Conservation (phyloP, 139 green algal genomes). For the Pleodorina starrii region DNA sequence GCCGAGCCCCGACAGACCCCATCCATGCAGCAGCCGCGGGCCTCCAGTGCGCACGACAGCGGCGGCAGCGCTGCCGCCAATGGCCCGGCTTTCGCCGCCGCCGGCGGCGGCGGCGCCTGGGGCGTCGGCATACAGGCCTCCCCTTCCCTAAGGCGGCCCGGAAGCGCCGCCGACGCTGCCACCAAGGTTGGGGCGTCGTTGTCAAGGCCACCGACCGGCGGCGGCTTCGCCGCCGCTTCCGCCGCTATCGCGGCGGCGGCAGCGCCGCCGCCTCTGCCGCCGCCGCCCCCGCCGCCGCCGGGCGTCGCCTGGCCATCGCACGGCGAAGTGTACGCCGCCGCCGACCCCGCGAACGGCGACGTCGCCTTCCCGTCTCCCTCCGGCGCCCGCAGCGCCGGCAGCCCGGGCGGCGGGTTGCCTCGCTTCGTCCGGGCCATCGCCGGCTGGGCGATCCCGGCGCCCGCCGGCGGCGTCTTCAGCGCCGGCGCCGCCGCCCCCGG, state of each 20-base stretch:
- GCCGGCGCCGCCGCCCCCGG: too few relatives aligned
- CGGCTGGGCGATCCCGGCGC: constrained; percentile 13
- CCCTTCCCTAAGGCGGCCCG: neutral
- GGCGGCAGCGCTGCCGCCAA: too few relatives aligned
- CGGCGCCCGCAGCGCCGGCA: neutral
- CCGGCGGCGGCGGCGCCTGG: neutral
- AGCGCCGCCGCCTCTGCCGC: neutral
- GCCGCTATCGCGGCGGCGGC: neutral
- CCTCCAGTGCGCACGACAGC: neutral
- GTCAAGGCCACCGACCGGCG: neutral
- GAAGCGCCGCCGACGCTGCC: neutral
- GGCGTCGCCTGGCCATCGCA: neutral
- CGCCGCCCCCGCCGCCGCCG: neutral
- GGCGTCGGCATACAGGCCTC: neutral
- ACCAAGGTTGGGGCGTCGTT: neutral
- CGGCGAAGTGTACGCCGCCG: neutral
- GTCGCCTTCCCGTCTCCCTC: neutral
- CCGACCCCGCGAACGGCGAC: neutral
- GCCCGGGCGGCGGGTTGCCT: neutral
- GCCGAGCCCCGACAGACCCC: neutral
- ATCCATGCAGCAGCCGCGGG: neutral
- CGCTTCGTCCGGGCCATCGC: constrained; percentile 5
- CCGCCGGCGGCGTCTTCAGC: neutral
- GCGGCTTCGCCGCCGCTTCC: neutral
- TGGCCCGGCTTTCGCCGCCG: neutral